Evolutionary conservation across 2,329 filamentous ascomycete genomes (phyloP).

Genomic region (Monilinia fructigena): DNA sequence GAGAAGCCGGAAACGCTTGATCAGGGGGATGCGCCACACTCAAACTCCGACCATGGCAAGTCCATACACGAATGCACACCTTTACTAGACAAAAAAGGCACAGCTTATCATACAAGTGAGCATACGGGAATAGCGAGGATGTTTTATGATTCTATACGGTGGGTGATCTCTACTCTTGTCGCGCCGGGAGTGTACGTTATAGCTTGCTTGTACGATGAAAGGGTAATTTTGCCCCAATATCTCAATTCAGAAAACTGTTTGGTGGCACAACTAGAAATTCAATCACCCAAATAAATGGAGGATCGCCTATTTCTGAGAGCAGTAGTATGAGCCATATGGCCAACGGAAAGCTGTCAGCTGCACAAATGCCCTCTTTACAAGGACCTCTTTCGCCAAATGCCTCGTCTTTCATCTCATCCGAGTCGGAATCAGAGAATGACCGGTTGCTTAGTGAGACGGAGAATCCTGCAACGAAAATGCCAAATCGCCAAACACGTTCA

Average conservation of each 20-base stretch:
- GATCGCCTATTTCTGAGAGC: conserved; percentile 30
- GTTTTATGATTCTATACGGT: conserved; percentile 73
- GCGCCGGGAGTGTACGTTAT: conserved; percentile 80
- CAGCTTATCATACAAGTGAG: conserved; percentile 40
- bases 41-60: conserved; percentile 33
- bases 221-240: conserved; percentile 77
- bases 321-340: conserved; percentile 23
- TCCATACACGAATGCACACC: conserved; percentile 65
- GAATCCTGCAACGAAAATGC: conserved; percentile 25
- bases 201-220: conserved; percentile 77
- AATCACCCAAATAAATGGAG: conserved; percentile 40
- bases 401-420: conserved; percentile 64
- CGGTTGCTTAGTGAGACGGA: conserved; percentile 33
- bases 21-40: conserved; percentile 42
- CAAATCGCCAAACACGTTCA: conserved; percentile 57
- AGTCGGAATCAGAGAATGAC: conserved; percentile 60
- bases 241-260: conserved; percentile 67
- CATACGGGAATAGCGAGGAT: conserved; percentile 64
- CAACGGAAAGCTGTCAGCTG: conserved; percentile 27
- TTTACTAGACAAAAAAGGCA: conserved; percentile 50
- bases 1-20: conserved; percentile 42
- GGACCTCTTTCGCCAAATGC: conserved; percentile 35
- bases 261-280: conserved; percentile 41
- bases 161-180: conserved; percentile 74
- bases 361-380: conserved; percentile 27